Percentiles rank a stretch among this genome's conserved stretches.
phyloP scores from a whole-genome alignment of 306 rosid species.

The Geum urbanum region DNA sequence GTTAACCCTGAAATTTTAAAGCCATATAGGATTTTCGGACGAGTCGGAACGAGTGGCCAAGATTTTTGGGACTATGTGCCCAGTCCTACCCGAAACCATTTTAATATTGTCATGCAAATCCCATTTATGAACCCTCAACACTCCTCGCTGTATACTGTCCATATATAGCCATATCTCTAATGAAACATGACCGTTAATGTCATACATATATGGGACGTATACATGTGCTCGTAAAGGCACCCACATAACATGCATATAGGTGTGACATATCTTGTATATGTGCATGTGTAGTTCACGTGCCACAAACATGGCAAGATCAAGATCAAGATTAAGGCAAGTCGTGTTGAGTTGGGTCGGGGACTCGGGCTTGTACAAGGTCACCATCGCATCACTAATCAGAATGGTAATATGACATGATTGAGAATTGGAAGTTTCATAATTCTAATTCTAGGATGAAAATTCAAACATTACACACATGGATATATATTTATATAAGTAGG shows the following conservation, averaged over 20 bases:
- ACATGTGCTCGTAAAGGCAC: conserved; percentile 41
- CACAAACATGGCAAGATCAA: conserved; percentile 37
- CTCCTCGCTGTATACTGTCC: background rate
- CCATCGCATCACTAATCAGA: background rate
- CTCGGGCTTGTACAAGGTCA: background rate
- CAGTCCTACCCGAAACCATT: no score
- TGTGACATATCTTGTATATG: conserved; percentile 8
- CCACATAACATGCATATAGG: conserved; percentile 21
- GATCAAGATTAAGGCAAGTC: conserved; percentile 4
- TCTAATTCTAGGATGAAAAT: no score
- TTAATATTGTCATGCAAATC: no score
- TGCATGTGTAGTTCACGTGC: conserved; percentile 72
- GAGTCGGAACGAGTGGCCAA: no score
- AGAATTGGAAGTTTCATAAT: background rate
- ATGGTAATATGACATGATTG: background rate
- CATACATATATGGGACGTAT: conserved; percentile 36
- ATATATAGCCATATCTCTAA: background rate
- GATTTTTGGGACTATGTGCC: no score
- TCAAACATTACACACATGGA: no score
- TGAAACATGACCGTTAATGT: conserved; percentile 26
- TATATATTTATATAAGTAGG: no score
- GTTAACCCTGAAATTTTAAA: no score
- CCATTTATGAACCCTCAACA: background rate
- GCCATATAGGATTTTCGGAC: no score
- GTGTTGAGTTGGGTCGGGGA: background rate